Evolutionary conservation across 768 basidiomycete genomes (phyloP), one percentile per base, ranked within the genome.

Genomic region (Termitomyces sp.): DNA sequence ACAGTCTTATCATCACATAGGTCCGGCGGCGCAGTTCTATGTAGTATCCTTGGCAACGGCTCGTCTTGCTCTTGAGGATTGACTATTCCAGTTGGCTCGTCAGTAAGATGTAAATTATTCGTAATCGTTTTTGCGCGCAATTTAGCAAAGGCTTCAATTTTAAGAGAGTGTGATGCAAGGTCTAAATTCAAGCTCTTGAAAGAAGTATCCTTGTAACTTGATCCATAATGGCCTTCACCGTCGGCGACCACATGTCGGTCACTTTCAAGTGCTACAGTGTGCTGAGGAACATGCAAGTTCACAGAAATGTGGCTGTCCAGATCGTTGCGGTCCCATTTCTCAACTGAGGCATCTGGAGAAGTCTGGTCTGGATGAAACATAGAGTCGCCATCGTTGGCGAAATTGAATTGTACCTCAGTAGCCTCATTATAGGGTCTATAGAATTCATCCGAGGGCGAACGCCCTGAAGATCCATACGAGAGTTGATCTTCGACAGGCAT

Each of bases 1-100:
- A 86, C 66, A 16, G 85, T 85, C 58, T 75, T 73, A 38, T 64
- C 57, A 52, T 78, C 76, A 51, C 73, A 70, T 16, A 85, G 60
- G 35, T 78, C 77, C 36, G 68, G 63, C 10, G 82, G 81, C 20
- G 72, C 62, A 47, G 35, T 64, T 16, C 61, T 67, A 48, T 67
- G 65, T 2, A 49, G 36, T 9, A 14, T 18, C 16, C 47, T 47
- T 49, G 18, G n/a, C 22, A 52, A 13, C 3, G 20, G 14, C 20
- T 49, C 4, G 16, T 24, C n/a, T 28, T 3, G 18, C 5, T 47
- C 36, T 18, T 18, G 28, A 48, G 44, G 18, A 28, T 45, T n/a
- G 38, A 40, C 8, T 43, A 40, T 20, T 32, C 48, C 49, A 55
- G 33, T 33, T 54, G 45, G 24, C 41, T 52, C 36, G 49, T 46